These are phyloP conservation scores for Francoa sonchifolia DNA, from an alignment of 441 rosid species.

Conservation along the genomic window DNA sequence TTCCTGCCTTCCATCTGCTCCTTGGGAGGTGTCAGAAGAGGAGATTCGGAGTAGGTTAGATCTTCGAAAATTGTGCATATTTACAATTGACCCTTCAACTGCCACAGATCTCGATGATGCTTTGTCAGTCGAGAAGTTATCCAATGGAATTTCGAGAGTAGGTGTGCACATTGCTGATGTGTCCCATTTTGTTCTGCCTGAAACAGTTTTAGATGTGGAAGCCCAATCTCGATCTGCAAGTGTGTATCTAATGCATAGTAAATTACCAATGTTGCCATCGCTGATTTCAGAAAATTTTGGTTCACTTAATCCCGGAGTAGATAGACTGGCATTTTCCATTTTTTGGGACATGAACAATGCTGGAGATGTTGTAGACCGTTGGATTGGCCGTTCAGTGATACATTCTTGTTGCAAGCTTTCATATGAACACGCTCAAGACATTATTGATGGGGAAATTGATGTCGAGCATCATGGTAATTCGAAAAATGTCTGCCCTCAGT, in stretches of 20 bases:
- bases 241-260: conserved; percentile 51
- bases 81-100: conserved; percentile 66
- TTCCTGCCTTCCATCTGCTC: conserved; percentile 49
- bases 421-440: conserved; percentile 60
- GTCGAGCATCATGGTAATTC: conserved; percentile 15
- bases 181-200: conserved; percentile 80
- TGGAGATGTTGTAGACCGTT: conserved; percentile 51
- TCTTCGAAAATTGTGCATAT: conserved; percentile 59
- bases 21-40: conserved; percentile 68
- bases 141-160: conserved; percentile 50
- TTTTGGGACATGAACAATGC: conserved; percentile 56
- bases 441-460: conserved; percentile 31
- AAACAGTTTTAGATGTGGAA: conserved; percentile 59
- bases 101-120: conserved; percentile 94
- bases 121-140: conserved; percentile 55
- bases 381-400: conserved; percentile 73
- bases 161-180: conserved; percentile 92
- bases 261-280: conserved; percentile 73
- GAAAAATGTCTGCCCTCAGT: conserved; percentile 27
- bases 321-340: conserved; percentile 76
- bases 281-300: conserved; percentile 57
- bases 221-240: conserved; percentile 70
- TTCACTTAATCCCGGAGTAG: conserved; percentile 79
- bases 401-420: conserved; percentile 88
- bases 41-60: conserved; percentile 54